Percentiles rank a stretch among this genome's conserved stretches.
phyloP scores from a whole-genome alignment of 768 basidiomycete genomes.

The Fibroporia radiculosa region DNA sequence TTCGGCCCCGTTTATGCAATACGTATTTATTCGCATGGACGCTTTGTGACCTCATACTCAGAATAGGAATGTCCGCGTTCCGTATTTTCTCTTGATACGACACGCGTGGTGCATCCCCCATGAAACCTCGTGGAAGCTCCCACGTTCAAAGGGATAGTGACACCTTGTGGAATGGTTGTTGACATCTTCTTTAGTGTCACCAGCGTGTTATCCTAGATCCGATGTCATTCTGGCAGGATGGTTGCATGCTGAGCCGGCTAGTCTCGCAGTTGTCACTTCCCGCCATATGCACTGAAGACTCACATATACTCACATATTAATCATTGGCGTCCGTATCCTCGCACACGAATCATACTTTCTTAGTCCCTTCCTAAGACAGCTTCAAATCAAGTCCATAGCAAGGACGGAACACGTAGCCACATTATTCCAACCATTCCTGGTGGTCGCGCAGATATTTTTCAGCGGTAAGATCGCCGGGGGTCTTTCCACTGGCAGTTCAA shows the following conservation, averaged over 20 bases:
- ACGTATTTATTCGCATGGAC: too few relatives aligned
- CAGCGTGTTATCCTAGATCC: constrained; percentile 13
- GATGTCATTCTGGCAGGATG: constrained; percentile 15
- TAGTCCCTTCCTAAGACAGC: constrained; percentile 7
- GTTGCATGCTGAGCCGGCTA: background rate
- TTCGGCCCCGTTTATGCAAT: too few relatives aligned
- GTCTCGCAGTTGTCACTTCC: too few relatives aligned
- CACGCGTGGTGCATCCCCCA: too few relatives aligned
- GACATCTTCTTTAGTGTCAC: constrained; percentile 13
- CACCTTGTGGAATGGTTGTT: background rate
- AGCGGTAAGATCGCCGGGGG: too few relatives aligned
- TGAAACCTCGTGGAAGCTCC: background rate
- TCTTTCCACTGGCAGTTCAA: too few relatives aligned
- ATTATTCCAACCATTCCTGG: constrained; percentile 7
- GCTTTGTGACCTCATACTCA: too few relatives aligned
- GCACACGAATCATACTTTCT: background rate
- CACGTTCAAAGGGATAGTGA: background rate
- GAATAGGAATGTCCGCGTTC: too few relatives aligned
- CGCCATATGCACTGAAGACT: too few relatives aligned
- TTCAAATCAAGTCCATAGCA: constrained; percentile 11
- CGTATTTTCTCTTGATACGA: too few relatives aligned
- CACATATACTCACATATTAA: too few relatives aligned
- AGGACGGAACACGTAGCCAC: constrained; percentile 16
- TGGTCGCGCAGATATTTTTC: constrained; percentile 9
- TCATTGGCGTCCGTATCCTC: too few relatives aligned